Evolutionary conservation across 352 stramenopile genomes (phyloP).

Genomic region (Pythium chondricola): DNA sequence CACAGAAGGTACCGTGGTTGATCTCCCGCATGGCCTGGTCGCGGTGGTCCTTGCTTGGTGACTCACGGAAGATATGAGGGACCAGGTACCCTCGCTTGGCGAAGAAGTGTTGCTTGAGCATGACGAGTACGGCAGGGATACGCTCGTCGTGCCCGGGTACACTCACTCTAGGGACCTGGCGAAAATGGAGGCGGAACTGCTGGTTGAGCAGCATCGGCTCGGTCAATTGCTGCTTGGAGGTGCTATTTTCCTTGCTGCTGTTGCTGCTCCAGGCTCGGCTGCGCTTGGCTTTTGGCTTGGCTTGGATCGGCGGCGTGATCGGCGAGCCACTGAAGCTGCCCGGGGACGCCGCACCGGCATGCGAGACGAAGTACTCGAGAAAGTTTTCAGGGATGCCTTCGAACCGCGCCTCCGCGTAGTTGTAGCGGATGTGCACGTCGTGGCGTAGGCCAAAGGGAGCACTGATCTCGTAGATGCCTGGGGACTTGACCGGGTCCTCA

Average conservation of each 20-base stretch:
- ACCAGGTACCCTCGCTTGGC: slow-evolving; percentile 50
- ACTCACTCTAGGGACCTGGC: slow-evolving; percentile 56
- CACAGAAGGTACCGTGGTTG: slow-evolving; percentile 71
- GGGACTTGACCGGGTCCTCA: slow-evolving; percentile 23
- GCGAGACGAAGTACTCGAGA: slow-evolving; percentile 46
- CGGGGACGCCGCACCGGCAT: slow-evolving; percentile 7
- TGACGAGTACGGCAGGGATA: slow-evolving; percentile 80
- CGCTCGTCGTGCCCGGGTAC: slow-evolving; percentile 68
- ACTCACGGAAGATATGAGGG: slow-evolving; percentile 86
- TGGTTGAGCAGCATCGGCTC: slow-evolving; percentile 70
- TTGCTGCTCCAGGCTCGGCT: slow-evolving; percentile 22
- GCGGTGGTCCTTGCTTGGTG: slow-evolving; percentile 80
- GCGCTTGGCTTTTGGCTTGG: slow-evolving; percentile 23
- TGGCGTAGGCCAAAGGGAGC: slow-evolving; percentile 72
- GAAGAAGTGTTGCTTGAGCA: slow-evolving; percentile 81
- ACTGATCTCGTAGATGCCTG: slow-evolving; percentile 55
- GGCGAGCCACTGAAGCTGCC: slow-evolving; percentile 14
- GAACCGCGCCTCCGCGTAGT: slow-evolving; percentile 80
- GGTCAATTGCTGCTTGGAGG: slow-evolving; percentile 14
- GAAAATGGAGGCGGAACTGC: slow-evolving; percentile 78
- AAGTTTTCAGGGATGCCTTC: slow-evolving; percentile 83
- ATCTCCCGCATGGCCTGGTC: slow-evolving; percentile 79
- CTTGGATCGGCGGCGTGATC: slow-evolving; percentile 18
- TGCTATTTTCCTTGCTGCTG: slow-evolving; percentile 11
- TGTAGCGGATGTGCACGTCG: slow-evolving; percentile 84